phyloP scores from a whole-genome alignment of 768 basidiomycete genomes.

The Boletus sensibilis region DNA sequence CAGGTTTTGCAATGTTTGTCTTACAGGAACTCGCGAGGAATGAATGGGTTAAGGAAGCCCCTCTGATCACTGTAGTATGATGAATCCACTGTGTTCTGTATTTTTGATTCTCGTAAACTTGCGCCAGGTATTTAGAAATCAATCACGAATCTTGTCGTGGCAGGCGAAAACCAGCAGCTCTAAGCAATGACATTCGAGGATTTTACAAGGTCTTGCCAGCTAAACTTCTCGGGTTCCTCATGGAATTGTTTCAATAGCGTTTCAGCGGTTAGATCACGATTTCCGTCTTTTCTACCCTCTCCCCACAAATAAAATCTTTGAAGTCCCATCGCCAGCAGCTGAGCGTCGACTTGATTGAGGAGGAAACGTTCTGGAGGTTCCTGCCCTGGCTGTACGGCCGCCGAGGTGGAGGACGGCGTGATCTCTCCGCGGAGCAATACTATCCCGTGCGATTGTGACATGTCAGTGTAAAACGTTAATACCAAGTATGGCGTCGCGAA shows the following conservation, averaged over 20 bases:
- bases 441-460: constrained; percentile 72
- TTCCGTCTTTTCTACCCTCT: constrained; percentile 18
- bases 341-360: constrained; percentile 79
- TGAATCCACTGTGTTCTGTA: background rate
- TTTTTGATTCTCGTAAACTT: background rate
- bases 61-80: constrained; percentile 29
- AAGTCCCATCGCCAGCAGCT: constrained; percentile 72
- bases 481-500: constrained; percentile 92
- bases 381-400: constrained; percentile 35
- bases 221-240: constrained; percentile 73
- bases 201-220: constrained; percentile 77
- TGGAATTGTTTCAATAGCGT: constrained; percentile 70
- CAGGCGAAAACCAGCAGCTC: background rate
- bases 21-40: constrained; percentile 54
- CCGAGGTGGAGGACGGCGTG: constrained; percentile 57
- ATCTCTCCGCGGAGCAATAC: constrained; percentile 92
- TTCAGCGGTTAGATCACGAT: constrained; percentile 22
- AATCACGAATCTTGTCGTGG: background rate
- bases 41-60: constrained; percentile 53
- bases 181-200: constrained; percentile 32
- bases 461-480: constrained; percentile 88
- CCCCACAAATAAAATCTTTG: constrained; percentile 86
- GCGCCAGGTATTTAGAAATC: background rate
- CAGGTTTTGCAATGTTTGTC: constrained; percentile 60
- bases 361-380: constrained; percentile 42